Evolutionary conservation across 306 rosid genomes (phyloP).

Genomic region (Acacia crassicarpa): DNA sequence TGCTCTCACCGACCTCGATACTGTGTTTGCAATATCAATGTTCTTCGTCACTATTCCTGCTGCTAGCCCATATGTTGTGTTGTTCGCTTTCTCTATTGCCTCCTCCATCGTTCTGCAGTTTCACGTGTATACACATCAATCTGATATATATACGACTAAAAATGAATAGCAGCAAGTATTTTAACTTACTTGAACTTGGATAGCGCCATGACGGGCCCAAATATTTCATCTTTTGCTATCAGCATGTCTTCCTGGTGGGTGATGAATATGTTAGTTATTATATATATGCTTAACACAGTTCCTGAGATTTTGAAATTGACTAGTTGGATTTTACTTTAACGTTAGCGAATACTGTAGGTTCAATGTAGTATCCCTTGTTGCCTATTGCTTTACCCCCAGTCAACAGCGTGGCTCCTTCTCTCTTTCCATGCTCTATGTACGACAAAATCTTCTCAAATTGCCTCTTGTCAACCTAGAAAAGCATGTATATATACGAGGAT

Average conservation of each 20-base stretch:
- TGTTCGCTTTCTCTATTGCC: constrained; percentile 70
- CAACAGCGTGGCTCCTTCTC: constrained; percentile 84
- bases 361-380: constrained; percentile 71
- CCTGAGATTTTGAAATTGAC: background rate
- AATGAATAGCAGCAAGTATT: background rate
- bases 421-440: constrained; percentile 83
- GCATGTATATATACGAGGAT: background rate
- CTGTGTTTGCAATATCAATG: constrained; percentile 72
- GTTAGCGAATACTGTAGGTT: constrained; percentile 79
- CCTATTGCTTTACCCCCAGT: constrained; percentile 81
- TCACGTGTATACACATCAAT: background rate
- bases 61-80: constrained; percentile 70
- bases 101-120: constrained; percentile 70
- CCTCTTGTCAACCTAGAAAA: constrained; percentile 62
- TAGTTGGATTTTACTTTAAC: constrained; percentile 51
- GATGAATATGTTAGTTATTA: too few species aligned
- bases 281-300: too few species aligned
- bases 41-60: constrained; percentile 81
- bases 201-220: constrained; percentile 76
- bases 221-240: constrained; percentile 73
- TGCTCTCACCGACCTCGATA: constrained; percentile 78
- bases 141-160: background rate
- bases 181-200: constrained; percentile 79
- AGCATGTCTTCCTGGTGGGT: constrained; percentile 57
- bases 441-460: constrained; percentile 71